Conservation (phyloP, 371 early-diverging fungal species). For the Apophysomyces elegans region DNA sequence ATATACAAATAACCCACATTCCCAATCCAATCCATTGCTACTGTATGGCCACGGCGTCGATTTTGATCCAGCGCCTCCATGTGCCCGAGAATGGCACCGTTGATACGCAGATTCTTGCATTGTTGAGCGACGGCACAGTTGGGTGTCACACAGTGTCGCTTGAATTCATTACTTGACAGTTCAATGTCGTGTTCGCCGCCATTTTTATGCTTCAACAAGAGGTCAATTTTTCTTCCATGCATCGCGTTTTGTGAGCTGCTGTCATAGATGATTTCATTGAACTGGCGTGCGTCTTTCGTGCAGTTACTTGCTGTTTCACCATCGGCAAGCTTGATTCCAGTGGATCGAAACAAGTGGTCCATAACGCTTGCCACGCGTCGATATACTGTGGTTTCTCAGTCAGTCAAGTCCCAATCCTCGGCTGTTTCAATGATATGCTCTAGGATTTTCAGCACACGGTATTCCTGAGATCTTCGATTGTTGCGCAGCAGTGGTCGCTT, state of each 20-base stretch:
- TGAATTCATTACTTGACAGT: slow-evolving; percentile 10
- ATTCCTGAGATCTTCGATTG: slow-evolving; percentile 12
- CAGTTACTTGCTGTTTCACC: slow-evolving; percentile 7
- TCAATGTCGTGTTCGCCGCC: slow-evolving; percentile 7
- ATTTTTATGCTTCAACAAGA: slow-evolving; percentile 5
- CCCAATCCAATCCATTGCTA: slow-evolving; percentile 10
- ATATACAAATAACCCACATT: slow-evolving; percentile 1
- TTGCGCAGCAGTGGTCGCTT: slow-evolving; percentile 11
- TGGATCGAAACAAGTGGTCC: slow-evolving; percentile 15
- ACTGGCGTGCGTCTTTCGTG: slow-evolving; percentile 14
- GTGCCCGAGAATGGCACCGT: slow-evolving; percentile 9
- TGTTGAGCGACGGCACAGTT: slow-evolving; percentile 6
- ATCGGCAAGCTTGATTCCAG: slow-evolving; percentile 9
- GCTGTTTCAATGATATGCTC: slow-evolving; percentile 16
- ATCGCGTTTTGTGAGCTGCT: neutral
- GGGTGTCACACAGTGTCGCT: slow-evolving; percentile 3
- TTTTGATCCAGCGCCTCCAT: slow-evolving; percentile 6
- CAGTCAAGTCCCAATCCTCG: slow-evolving; percentile 17
- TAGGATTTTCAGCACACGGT: slow-evolving; percentile 6
- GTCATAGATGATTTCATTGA: neutral
- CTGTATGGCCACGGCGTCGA: slow-evolving; percentile 6
- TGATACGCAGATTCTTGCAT: slow-evolving; percentile 14
- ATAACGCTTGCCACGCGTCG: slow-evolving; percentile 16
- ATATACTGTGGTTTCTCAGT: slow-evolving; percentile 17
- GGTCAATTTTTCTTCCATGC: slow-evolving; percentile 13